Evolutionary conservation across 257 asterid genomes (phyloP), one percentile per base, ranked within the genome.

Genomic region (Solanum sitiens): DNA sequence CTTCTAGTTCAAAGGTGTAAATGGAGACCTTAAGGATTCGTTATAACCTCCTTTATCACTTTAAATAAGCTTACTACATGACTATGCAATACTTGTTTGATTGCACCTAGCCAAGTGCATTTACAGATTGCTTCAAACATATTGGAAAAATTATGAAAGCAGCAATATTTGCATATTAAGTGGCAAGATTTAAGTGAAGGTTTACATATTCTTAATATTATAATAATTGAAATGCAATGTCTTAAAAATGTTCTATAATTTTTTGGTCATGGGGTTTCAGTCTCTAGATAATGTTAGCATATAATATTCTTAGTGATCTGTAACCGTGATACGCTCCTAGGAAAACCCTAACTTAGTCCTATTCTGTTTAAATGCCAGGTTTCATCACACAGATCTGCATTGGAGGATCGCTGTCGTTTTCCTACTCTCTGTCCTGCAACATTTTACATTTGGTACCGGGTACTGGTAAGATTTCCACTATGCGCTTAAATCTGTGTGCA

Each of bases 381-480:
- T 83, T 88, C 92, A 87, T 89, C 93, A 73, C 33, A 90, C 42
- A 88, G 86, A 90, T 90, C 91, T 70, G 88, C 89, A 75, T 84
- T n/a, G 83, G 94, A 88, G 87, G 96, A 92, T 86, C 89, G 83
- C 87, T 89, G 74, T 83, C 73, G 89, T 87, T 94, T 94, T 89
- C 96, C 98, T 80, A 90, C 94, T 56, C 94, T 94, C 83, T 93
- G 94, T 91, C 90, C 93, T 44, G 91, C 97, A 89, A 95, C 98
- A 87, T 90, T 94, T 88, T 89, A 61, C 83, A 91, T 94, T 90
- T 95, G 98, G 97, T 95, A 93, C 88, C 91, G 98, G 70, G 98
- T 94, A 83, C 86, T 95, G 98, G 98, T 95, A 89, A 90, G 94
- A 89, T 82, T 82, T 40, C 70, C 59, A 67, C 39, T 15, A 53